phyloP scores from a whole-genome alignment of 495 filamentous ascomycete genomes.

The Aspergillus ellipticus region DNA sequence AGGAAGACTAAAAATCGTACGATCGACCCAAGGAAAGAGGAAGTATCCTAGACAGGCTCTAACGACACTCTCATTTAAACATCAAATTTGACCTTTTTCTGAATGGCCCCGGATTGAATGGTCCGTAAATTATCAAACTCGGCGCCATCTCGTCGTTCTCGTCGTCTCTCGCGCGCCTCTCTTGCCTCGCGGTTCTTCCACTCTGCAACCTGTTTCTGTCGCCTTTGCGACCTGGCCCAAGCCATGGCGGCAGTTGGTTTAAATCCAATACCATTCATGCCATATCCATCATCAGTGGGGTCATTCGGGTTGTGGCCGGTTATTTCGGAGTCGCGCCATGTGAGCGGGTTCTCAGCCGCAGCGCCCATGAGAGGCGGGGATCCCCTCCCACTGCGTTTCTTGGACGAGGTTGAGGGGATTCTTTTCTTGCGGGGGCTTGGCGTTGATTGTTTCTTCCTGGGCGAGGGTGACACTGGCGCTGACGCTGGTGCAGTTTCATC shows the following conservation, averaged over 20 bases:
- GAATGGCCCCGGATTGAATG: constrained; percentile 32
- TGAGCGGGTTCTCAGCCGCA: constrained; percentile 48
- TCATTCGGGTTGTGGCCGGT: constrained; percentile 74
- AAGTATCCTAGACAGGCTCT: not conserved
- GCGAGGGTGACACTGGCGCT: not conserved
- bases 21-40: not conserved
- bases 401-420: constrained; percentile 22
- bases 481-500: not conserved
- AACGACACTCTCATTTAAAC: constrained; percentile 14
- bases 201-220: constrained; percentile 77
- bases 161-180: constrained; percentile 75
- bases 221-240: constrained; percentile 66
- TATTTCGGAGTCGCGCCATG: constrained; percentile 82
- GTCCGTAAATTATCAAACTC: constrained; percentile 29
- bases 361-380: constrained; percentile 49
- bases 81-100: constrained; percentile 46
- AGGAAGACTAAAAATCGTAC: not conserved
- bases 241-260: constrained; percentile 82
- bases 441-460: constrained; percentile 15
- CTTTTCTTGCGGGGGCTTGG: constrained; percentile 25
- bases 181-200: constrained; percentile 78
- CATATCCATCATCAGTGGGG: constrained; percentile 72
- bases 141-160: constrained; percentile 54
- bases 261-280: constrained; percentile 89
- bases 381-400: constrained; percentile 26